Conservation (phyloP, 2,329 filamentous ascomycete genomes). For the Knufia petricola region DNA sequence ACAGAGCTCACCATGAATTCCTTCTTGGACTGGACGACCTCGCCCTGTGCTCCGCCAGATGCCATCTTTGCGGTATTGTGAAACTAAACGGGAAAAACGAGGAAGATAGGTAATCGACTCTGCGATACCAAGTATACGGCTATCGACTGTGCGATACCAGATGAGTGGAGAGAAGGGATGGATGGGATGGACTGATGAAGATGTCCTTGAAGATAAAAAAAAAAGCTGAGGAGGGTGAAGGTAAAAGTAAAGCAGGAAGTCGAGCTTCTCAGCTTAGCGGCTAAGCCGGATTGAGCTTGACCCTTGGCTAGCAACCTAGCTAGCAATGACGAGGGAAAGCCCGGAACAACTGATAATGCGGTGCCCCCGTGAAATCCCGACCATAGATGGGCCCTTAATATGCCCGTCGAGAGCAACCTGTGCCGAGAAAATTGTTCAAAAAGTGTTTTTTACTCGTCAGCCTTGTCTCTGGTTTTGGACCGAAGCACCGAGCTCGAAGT, state of each 20-base stretch:
- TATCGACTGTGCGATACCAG: constrained; percentile 8
- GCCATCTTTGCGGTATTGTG: constrained; percentile 17
- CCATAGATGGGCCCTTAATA: background rate
- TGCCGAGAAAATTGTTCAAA: constrained; percentile 2
- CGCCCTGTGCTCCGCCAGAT: constrained; percentile 31
- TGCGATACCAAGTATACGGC: constrained; percentile 6
- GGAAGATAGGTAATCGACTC: constrained; percentile 8
- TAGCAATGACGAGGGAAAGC: background rate
- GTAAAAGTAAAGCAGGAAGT: constrained; percentile 7
- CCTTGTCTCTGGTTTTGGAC: background rate
- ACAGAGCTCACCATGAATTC: constrained; percentile 38
- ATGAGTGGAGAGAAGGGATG: constrained; percentile 9
- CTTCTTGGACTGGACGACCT: constrained; percentile 44
- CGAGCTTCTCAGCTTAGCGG: constrained; percentile 6
- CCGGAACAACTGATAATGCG: background rate
- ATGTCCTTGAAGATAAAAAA: constrained; percentile 9
- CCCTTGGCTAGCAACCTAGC: background rate
- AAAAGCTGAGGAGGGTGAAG: constrained; percentile 8
- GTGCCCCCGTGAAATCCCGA: background rate
- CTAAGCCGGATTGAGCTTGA: background rate
- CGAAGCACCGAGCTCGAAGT: background rate
- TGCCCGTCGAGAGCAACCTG: constrained; percentile 10
- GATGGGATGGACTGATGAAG: constrained; percentile 5
- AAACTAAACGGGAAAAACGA: background rate
- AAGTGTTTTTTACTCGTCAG: background rate